Base-by-base conservation (phyloP, 352 stramenopile species). In the Blastocystis sp. region DNA sequence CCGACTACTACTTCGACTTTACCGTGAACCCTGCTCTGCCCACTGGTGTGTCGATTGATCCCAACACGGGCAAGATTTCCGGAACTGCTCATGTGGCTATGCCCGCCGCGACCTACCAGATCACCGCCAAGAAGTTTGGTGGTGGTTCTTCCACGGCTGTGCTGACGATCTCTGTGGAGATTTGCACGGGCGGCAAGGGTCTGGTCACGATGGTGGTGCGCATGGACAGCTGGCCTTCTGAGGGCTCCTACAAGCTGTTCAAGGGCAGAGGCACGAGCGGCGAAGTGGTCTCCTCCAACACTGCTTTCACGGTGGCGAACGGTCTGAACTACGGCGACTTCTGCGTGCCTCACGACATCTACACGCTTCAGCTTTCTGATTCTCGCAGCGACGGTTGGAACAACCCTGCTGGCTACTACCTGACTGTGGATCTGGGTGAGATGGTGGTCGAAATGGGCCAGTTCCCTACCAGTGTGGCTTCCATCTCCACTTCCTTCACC, bases 161-260 rank as follows among this genome's bases (percentile, higher is more conserved):
- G 54, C 28, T 81, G 48, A 48, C 11, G 28, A 21, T 81, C 38
- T 14, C 11, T 34, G 71, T 81, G 34, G 14, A 19, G 2, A 10
- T 54, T 28, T 81, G 71, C 43, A n/a, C 42, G 17, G 52, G 52
- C 48, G 24, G 6, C 3, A 10, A 24, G 1, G 34, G 48, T 3
- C 45, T 81, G n/a, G 66, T 81, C 19, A 81, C 71, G 17, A 54
- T 81, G 21, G 40, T 21, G 3, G 45, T 81, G 19, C 54, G 71
- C 17, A 54, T 54, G 19, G 71, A 81, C 28, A n/a, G 19, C 54
- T 28, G n/a, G 21, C 28, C 34, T 0, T 17, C 0, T 38, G 71
- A 81, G 28, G 66, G 66, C 28, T 81, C 71, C 14, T 81, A 59
- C 21, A 64, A 66, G 24, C 34, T 81, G 3, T 81, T 54, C 59